Base-by-base conservation (phyloP, 1,284 basidiomycete genomes). In the Coniferiporia weirii region DNA sequence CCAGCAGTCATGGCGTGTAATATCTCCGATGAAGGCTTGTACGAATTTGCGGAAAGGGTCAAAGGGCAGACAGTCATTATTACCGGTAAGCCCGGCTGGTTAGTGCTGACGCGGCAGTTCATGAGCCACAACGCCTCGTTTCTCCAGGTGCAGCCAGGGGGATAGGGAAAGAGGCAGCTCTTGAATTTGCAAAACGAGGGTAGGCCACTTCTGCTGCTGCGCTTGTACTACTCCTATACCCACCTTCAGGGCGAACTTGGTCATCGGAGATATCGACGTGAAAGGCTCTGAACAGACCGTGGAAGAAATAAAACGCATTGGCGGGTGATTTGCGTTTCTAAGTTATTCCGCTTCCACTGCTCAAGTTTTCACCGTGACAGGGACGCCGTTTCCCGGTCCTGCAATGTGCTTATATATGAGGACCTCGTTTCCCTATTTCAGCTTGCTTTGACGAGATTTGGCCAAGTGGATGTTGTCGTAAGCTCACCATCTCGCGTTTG, bases 401-500 rank as follows among this genome's bases (percentile, higher is more conserved):
- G 81, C 66, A 73, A 85, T 65, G 83, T 85, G 22, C 74, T 75
- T 0, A 66, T 70, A 1, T 86, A 81, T 76, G 81, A 84, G 1
- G 75, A 83, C 40, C 80, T 80, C 56, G 72, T 80, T 3, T 70
- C 72, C 0, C 67, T 85, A 63, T 85, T 85, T 62, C 77, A 83
- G 60, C 67, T 77, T 15, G 76, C 78, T 0, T 71, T 79, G 22
- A 60, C 72, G 22, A 72, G 67, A 52, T 83, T 72, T 63, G 80
- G 78, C 40, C 66, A 74, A 4, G 77, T 81, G 1, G 81, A 84
- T 65, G 68, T 80, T 59, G 81, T 83, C 54, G 79, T 82, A 64
- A 9, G 67, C 57, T 17, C 17, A 20, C 17, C 22, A 34, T 32
- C 20, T 22, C 27, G 27, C 27, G 27, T 27, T 27, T 27, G 27